These are phyloP conservation scores for Stephania cephalantha DNA, from an alignment of 164 flowering plant genomes.

Conservation along the genomic window DNA sequence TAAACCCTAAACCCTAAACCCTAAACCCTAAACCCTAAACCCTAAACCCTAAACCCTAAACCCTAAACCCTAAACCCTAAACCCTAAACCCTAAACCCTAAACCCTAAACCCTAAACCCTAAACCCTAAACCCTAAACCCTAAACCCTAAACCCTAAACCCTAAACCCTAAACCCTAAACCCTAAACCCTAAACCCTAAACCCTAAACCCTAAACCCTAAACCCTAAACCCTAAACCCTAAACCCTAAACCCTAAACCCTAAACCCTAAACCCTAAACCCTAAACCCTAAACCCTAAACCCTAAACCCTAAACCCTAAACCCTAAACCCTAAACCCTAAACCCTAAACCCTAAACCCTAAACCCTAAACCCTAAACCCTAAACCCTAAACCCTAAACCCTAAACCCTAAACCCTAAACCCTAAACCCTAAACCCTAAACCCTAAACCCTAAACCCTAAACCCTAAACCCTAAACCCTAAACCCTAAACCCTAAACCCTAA, in stretches of 20 bases:
- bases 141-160: constrained; percentile 19
- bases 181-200: constrained; percentile 22
- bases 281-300: not conserved
- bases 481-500: too few species aligned
- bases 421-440: constrained; percentile 5
- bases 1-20: constrained; percentile 1
- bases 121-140: constrained; percentile 19
- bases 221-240: constrained; percentile 21
- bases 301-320: not conserved
- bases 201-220: constrained; percentile 22
- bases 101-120: constrained; percentile 18
- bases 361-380: not conserved
- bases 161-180: constrained; percentile 18
- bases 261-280: not conserved
- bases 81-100: constrained; percentile 13
- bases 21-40: constrained; percentile 15
- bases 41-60: constrained; percentile 17
- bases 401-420: not conserved
- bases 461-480: too few species aligned
- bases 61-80: constrained; percentile 15
- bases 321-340: not conserved
- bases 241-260: constrained; percentile 12
- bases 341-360: not conserved
- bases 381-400: not conserved
- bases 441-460: too few species aligned